Evolutionary conservation across 345 rosid genomes (phyloP).

Genomic region (Xanthoceras sorbifolium): DNA sequence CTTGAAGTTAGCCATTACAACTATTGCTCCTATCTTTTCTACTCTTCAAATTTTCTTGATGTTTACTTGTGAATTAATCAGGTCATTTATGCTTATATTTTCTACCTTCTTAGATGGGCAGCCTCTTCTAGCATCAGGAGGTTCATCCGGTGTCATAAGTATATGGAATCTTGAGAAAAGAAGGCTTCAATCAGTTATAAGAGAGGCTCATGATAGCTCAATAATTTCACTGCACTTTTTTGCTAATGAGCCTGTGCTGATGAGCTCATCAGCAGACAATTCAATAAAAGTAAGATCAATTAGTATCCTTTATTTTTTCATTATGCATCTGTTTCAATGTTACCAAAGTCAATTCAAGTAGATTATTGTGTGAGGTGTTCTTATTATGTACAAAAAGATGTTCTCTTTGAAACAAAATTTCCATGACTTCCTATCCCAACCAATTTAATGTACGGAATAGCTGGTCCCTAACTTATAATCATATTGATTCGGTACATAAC

Average conservation of each 20-base stretch:
- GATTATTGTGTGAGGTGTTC: neutral
- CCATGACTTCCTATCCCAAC: neutral
- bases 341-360: neutral
- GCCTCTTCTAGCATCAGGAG: constrained; percentile 94
- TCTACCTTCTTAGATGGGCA: constrained; percentile 64
- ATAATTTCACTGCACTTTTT: constrained; percentile 79
- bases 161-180: constrained; percentile 95
- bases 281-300: constrained; percentile 71
- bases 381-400: neutral
- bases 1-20: neutral
- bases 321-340: neutral
- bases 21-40: neutral
- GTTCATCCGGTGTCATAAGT: constrained; percentile 94
- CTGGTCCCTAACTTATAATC: neutral
- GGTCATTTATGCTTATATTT: constrained; percentile 8
- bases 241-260: constrained; percentile 93
- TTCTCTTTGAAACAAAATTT: neutral
- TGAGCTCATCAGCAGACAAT: constrained; percentile 96
- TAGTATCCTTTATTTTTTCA: neutral
- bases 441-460: neutral
- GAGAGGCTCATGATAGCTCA: constrained; percentile 93
- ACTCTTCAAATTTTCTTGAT: neutral
- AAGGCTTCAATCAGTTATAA: constrained; percentile 82
- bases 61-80: constrained; percentile 5
- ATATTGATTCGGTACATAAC: neutral